Evolutionary conservation across 2,329 filamentous ascomycete genomes (phyloP).

Genomic region (Byssothecium circinans): DNA sequence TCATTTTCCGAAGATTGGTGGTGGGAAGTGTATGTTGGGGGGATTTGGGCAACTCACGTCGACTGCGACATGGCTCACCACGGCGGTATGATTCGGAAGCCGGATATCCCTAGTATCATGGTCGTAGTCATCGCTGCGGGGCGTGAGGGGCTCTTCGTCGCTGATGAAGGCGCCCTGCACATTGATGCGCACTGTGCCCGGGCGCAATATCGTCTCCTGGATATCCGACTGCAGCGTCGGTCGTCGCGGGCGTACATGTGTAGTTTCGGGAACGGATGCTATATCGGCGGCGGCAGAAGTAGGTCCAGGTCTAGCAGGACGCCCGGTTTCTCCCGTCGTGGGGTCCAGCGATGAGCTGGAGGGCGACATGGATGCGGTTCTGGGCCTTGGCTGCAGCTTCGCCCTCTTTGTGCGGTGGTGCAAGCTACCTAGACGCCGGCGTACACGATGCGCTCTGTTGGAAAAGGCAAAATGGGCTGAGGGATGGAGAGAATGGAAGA

Average conservation of each 20-base stretch:
- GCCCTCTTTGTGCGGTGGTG: conserved; percentile 36
- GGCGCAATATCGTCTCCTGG: conserved; percentile 58
- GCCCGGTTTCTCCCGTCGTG: conserved; percentile 37
- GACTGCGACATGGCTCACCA: conserved; percentile 95
- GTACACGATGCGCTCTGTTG: conserved; percentile 24
- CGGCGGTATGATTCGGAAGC: conserved; percentile 90
- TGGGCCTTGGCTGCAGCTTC: conserved; percentile 42
- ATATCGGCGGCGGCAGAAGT: not conserved
- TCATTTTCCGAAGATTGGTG: no score
- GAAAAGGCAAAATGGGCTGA: conserved; percentile 16
- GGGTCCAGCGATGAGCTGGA: conserved; percentile 26
- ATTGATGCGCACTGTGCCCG: conserved; percentile 84
- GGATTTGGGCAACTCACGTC: no score
- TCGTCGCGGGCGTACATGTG: conserved; percentile 26
- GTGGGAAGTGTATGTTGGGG: no score
- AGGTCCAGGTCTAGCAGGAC: not conserved
- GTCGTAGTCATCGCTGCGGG: conserved; percentile 55
- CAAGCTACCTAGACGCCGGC: conserved; percentile 15
- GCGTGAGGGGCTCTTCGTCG: conserved; percentile 66
- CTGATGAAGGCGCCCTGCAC: conserved; percentile 96
- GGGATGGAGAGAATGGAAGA: conserved; percentile 19
- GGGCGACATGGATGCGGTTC: conserved; percentile 34
- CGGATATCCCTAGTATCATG: conserved; percentile 90
- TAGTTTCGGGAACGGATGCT: conserved; percentile 9
- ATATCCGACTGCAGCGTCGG: conserved; percentile 46